phyloP scores from a whole-genome alignment of 1,284 basidiomycete species.

The Farysia itapuensis region DNA sequence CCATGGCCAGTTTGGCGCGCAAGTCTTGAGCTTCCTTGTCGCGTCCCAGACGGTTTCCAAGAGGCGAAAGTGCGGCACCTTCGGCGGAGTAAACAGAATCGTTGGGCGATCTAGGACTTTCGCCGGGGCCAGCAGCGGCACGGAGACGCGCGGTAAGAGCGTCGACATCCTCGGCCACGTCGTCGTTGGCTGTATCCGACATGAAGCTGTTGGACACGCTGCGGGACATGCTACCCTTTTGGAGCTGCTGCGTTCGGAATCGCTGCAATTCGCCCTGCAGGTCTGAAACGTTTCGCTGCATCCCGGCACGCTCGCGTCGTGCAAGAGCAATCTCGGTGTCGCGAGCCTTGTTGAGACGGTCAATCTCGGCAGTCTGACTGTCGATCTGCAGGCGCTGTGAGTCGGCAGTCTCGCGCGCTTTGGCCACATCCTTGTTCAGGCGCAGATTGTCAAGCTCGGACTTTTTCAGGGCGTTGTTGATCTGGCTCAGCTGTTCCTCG shows the following conservation, averaged over 20 bases:
- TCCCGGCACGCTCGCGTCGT: constrained; percentile 79
- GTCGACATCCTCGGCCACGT: constrained; percentile 21
- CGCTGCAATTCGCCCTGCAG: constrained; percentile 72
- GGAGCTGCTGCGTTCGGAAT: constrained; percentile 31
- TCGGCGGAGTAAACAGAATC: constrained; percentile 37
- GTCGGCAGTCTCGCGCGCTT: constrained; percentile 76
- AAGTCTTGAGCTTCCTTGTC: constrained; percentile 49
- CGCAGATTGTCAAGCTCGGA: constrained; percentile 81
- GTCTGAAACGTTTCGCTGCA: constrained; percentile 88
- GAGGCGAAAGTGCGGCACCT: constrained; percentile 26
- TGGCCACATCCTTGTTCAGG: constrained; percentile 73
- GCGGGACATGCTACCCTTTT: constrained; percentile 17
- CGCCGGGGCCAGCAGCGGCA: constrained; percentile 13
- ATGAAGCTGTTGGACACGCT: constrained; percentile 44
- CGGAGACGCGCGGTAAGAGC: constrained; percentile 22
- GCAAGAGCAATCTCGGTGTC: constrained; percentile 87
- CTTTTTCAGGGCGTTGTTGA: constrained; percentile 70
- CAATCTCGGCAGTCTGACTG: constrained; percentile 68
- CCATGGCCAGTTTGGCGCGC: constrained; percentile 49
- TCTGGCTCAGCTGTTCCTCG: constrained; percentile 70
- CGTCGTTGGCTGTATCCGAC: constrained; percentile 24
- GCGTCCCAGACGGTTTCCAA: constrained; percentile 29
- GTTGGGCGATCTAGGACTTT: constrained; percentile 23
- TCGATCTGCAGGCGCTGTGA: constrained; percentile 84
- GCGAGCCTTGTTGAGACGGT: constrained; percentile 82